phyloP scores from a whole-genome alignment of 2,329 filamentous ascomycete genomes.

The Myriangium duriaei region DNA sequence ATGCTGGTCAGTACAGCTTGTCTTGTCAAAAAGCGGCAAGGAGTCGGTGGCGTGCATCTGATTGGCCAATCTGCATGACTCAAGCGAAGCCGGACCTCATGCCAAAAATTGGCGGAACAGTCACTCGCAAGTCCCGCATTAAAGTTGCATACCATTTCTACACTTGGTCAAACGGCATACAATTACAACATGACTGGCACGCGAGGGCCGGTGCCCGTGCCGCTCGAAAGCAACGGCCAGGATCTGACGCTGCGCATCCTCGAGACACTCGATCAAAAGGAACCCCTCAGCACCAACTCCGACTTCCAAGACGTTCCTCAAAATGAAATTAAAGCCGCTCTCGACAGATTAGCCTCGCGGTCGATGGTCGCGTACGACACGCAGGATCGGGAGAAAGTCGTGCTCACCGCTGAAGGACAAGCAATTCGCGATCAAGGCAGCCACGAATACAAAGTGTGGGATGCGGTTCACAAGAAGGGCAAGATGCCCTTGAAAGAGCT shows the following conservation, averaged over 20 bases:
- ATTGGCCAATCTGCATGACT: not conserved
- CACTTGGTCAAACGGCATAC: too few species aligned
- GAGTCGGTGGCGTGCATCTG: too few species aligned
- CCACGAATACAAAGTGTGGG: slow-evolving; percentile 40
- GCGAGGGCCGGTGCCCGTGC: slow-evolving; percentile 36
- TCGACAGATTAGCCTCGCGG: slow-evolving; percentile 74
- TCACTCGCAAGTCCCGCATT: too few species aligned
- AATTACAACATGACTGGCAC: slow-evolving; percentile 29
- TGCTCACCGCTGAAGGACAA: slow-evolving; percentile 69
- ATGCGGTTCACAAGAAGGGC: slow-evolving; percentile 33
- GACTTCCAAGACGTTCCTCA: slow-evolving; percentile 24
- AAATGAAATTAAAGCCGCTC: slow-evolving; percentile 61
- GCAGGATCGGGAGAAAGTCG: slow-evolving; percentile 63
- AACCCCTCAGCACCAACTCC: slow-evolving; percentile 19
- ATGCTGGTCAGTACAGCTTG: too few species aligned
- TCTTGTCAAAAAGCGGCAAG: too few species aligned
- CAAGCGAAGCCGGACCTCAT: not conserved
- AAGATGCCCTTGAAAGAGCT: slow-evolving; percentile 36
- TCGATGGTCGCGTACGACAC: slow-evolving; percentile 81
- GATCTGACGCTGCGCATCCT: slow-evolving; percentile 68
- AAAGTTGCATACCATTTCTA: too few species aligned
- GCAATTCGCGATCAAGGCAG: slow-evolving; percentile 48
- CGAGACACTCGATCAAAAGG: slow-evolving; percentile 45
- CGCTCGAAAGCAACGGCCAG: slow-evolving; percentile 24
- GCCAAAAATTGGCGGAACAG: not conserved